Evolutionary conservation across 805 yeast species (phyloP), one percentile per base, ranked within the genome.

Genomic region (Candida nonsorbophila): DNA sequence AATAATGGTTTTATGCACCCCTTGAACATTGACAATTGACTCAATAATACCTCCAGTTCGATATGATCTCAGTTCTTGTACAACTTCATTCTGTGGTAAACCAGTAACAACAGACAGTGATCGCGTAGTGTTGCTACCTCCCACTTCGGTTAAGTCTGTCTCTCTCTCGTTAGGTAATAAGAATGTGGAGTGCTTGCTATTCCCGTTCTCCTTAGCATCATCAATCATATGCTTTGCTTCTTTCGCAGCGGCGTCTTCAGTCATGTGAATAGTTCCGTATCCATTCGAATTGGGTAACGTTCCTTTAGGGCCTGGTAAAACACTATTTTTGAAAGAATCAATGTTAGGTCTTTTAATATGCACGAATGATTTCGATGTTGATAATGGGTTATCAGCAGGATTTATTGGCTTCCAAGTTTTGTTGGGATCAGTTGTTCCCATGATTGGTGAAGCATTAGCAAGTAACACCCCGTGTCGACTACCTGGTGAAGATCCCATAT

Each of bases 1-100:
- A 45, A 86, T 85, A 37, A 86, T 83, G 3, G 94, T 85, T 63
- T 86, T 86, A 44, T 77, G 78, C 13, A 84, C 83, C 30, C 95
- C 96, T 48, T 80, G 78, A 16, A 82, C 82, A 28, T 79, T 82
- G n/a, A 86, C 77, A 11, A 86, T 79, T 22, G 84, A 77, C 56
- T 86, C 96, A 31, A 84, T 72, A 30, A 86, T 78, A 6, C 90
- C 80, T 11, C 78, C 78, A 7, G 79, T 69, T 17, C 69, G 43
- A 40, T 65, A 65, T 3, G 59, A 49, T 22, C 67, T 42, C 12
- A 58, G 40, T 37, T 62, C 65, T 36, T 49, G 56, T 35, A 41
- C 44, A 37, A 59, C 65, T 25, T 46, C 43, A 23, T 37, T 37
- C 20, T 28, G 32, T 11, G 41, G 38, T 7, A 34, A 19, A n/a